phyloP scores from a whole-genome alignment of 495 filamentous ascomycete species.

The Hypoxylon fragiforme region DNA sequence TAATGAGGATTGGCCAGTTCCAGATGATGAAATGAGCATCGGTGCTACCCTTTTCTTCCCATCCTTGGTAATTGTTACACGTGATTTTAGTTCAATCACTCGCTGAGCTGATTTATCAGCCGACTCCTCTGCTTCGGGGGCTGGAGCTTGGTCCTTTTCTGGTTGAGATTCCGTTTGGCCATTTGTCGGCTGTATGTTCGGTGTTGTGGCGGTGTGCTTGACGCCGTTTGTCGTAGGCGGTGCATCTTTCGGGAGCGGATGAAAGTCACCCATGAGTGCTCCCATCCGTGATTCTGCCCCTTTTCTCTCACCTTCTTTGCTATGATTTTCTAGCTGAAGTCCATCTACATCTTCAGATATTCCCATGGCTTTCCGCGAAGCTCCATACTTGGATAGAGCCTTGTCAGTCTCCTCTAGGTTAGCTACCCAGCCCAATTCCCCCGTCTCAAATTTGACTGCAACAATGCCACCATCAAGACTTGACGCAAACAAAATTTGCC shows the following conservation, averaged over 20 bases:
- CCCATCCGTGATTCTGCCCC: conserved; percentile 95
- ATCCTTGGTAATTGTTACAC: conserved; percentile 93
- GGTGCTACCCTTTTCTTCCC: conserved; percentile 95
- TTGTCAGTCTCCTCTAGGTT: conserved; percentile 85
- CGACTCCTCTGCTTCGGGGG: conserved; percentile 48
- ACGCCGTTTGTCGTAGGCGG: conserved; percentile 46
- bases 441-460: conserved; percentile 57
- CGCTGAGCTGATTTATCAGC: conserved; percentile 62
- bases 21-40: conserved; percentile 83
- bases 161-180: conserved; percentile 43
- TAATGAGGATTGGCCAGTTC: conserved; percentile 80
- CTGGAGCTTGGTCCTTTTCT: conserved; percentile 45
- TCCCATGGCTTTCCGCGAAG: conserved; percentile 79
- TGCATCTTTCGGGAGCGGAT: conserved; percentile 42
- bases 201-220: conserved; percentile 36
- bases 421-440: conserved; percentile 58
- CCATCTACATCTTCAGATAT: conserved; percentile 89
- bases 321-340: conserved; percentile 83
- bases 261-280: conserved; percentile 87
- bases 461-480: conserved; percentile 88
- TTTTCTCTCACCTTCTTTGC: conserved; percentile 84
- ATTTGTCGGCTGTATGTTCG: conserved; percentile 39
- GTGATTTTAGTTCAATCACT: conserved; percentile 79
- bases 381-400: conserved; percentile 88
- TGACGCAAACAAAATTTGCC: conserved; percentile 79